phyloP scores from a whole-genome alignment of 2,329 filamentous ascomycete genomes.

The Chaetothyriales sp. region DNA sequence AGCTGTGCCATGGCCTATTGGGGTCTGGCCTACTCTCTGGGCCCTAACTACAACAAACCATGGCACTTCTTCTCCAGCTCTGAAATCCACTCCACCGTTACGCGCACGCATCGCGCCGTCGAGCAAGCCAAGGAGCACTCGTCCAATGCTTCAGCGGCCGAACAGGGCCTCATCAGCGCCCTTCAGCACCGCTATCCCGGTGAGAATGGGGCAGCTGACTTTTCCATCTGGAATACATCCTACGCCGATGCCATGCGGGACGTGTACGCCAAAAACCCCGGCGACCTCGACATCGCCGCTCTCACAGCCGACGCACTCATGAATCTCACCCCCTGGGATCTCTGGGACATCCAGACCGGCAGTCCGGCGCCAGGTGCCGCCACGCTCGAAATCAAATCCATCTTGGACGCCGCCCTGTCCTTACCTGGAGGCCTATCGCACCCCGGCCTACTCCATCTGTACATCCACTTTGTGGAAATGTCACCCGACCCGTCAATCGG shows the following conservation, averaged over 20 bases:
- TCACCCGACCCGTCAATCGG: constrained; percentile 51
- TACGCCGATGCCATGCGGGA: constrained; percentile 50
- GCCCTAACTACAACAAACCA: constrained; percentile 68
- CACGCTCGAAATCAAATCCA: constrained; percentile 44
- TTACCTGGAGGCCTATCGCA: constrained; percentile 41
- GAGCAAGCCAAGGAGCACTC: constrained; percentile 30
- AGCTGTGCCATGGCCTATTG: constrained; percentile 29
- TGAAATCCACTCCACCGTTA: constrained; percentile 36
- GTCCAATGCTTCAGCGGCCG: constrained; percentile 32
- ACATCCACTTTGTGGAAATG: constrained; percentile 71
- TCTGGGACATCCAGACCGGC: constrained; percentile 50
- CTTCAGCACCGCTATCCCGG: constrained; percentile 49
- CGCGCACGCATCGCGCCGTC: constrained; percentile 10
- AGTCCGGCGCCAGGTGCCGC: constrained; percentile 41
- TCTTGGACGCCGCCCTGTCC: constrained; percentile 46
- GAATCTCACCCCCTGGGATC: constrained; percentile 51
- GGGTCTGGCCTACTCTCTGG: constrained; percentile 48
- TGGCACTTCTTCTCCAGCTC: constrained; percentile 56
- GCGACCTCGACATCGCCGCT: constrained; percentile 50
- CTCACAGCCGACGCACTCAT: constrained; percentile 53
- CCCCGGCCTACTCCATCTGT: constrained; percentile 59
- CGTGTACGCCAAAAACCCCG: constrained; percentile 39
- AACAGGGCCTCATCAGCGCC: constrained; percentile 51
- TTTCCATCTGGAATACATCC: constrained; percentile 40
- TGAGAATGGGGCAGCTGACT: constrained; percentile 36